These are phyloP conservation scores for Pichia sorboxylosa DNA, from an alignment of 1,139 yeast genomes.

Conservation along the genomic window DNA sequence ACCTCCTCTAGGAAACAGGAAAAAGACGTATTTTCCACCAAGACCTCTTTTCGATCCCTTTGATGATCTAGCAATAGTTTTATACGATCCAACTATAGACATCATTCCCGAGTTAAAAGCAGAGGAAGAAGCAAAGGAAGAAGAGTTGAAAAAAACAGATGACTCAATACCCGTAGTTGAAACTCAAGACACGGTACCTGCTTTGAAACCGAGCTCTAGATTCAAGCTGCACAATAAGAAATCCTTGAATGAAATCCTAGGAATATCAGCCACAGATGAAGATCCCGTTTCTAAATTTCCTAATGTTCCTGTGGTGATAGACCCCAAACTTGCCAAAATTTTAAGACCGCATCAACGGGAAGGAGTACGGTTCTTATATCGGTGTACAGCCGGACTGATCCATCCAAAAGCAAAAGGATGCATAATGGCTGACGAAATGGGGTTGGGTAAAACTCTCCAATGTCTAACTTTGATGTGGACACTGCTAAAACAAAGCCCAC, in stretches of 20 bases:
- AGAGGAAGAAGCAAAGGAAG: constrained; percentile 11
- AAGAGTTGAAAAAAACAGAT: constrained; percentile 10
- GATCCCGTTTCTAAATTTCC: constrained; percentile 45
- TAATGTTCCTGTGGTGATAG: constrained; percentile 92
- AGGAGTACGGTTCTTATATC: constrained; percentile 81
- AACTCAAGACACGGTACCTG: constrained; percentile 1
- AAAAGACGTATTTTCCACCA: constrained; percentile 62
- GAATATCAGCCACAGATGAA: constrained; percentile 42
- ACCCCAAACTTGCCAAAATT: constrained; percentile 74
- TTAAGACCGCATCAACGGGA: constrained; percentile 94
- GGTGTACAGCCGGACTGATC: constrained; percentile 82
- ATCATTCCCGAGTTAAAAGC: constrained; percentile 35
- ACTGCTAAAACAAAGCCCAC: constrained; percentile 75
- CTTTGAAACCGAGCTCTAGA: constrained; percentile 17
- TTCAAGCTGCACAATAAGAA: constrained; percentile 33
- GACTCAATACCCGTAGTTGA: constrained; percentile 10
- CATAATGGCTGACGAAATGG: constrained; percentile 99
- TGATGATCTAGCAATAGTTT: constrained; percentile 85
- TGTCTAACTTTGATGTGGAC: constrained; percentile 95
- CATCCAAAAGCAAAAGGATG: constrained; percentile 89
- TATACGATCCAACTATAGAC: constrained; percentile 90
- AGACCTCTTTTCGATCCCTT: constrained; percentile 88
- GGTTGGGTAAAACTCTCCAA: constrained; percentile 90
- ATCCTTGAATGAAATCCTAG: constrained; percentile 71
- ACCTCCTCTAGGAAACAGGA: constrained; percentile 72